Evolutionary conservation across 1,139 yeast genomes (phyloP).

Genomic region (Candida freyschussii): DNA sequence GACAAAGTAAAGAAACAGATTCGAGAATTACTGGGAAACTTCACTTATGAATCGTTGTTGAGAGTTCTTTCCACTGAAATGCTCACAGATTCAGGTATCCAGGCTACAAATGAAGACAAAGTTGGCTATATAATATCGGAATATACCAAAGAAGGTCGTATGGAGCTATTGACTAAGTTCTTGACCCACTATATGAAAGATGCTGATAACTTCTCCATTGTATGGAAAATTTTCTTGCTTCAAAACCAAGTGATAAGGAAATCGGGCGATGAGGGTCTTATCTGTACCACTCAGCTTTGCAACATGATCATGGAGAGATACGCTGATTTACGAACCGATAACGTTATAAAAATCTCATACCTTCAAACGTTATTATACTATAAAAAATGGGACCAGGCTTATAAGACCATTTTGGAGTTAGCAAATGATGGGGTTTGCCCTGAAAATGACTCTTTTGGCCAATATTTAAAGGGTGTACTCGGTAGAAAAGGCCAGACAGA

Average conservation of each 20-base stretch:
- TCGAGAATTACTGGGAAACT: neutral
- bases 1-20: neutral
- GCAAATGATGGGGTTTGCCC: constrained; percentile 3
- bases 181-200: constrained; percentile 1
- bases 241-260: too few species aligned
- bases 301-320: constrained; percentile 1
- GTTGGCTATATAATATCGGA: constrained; percentile 2
- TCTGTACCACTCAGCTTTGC: constrained; percentile 1
- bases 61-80: constrained; percentile 1
- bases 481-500: too few species aligned
- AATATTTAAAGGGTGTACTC: constrained; percentile 3
- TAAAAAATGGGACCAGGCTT: constrained; percentile 1
- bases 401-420: constrained; percentile 2
- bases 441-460: neutral
- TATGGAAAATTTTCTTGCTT: constrained; percentile 2
- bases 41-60: constrained; percentile 1
- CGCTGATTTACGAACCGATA: constrained; percentile 2
- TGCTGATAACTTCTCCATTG: constrained; percentile 8
- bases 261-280: too few species aligned
- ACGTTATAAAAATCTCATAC: constrained; percentile 1
- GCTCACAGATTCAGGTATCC: neutral
- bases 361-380: constrained; percentile 4
- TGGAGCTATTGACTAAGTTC: constrained; percentile 1
- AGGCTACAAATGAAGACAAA: constrained; percentile 10
- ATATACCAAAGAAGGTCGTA: constrained; percentile 1